Percentiles rank a stretch among this genome's conserved stretches.
Conservation (phyloP, 2,329 filamentous ascomycete genomes). For the Zymoseptoria ardabiliae region DNA sequence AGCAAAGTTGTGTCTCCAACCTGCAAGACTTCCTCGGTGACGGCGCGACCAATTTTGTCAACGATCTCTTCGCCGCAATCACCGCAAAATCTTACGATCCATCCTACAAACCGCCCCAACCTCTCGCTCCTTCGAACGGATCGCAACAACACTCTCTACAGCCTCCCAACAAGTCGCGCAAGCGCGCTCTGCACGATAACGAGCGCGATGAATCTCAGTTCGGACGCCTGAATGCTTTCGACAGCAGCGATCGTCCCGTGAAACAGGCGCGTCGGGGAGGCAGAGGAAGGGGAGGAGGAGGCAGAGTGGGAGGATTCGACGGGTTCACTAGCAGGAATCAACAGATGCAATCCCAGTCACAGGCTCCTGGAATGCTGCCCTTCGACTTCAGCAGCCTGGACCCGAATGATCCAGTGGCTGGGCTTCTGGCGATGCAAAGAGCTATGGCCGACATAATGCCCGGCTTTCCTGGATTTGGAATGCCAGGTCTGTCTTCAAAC, state of each 20-base stretch:
- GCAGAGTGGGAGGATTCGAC: conserved; percentile 32
- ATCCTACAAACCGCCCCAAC: conserved; percentile 11
- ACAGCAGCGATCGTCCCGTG: conserved; percentile 39
- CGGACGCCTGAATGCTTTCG: conserved; percentile 25
- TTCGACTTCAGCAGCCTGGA: conserved; percentile 38
- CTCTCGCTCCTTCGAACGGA: conserved; percentile 11
- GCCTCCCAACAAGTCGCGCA: conserved; percentile 37
- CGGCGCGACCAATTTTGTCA: conserved; percentile 56
- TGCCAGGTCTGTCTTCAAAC: conserved; percentile 7
- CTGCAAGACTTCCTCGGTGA: conserved; percentile 70
- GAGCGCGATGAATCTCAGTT: conserved; percentile 41
- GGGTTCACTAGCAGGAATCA: conserved; percentile 5
- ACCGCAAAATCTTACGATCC: conserved; percentile 44
- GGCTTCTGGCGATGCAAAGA: conserved; percentile 56
- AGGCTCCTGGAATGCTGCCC: conserved; percentile 40
- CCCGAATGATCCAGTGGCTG: conserved; percentile 53
- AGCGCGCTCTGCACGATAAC: conserved; percentile 51
- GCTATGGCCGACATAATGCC: conserved; percentile 41
- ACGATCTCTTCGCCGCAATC: conserved; percentile 63
- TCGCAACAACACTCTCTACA: conserved; percentile 15
- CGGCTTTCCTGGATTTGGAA: conserved; percentile 33
- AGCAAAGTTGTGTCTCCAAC: conserved; percentile 61
- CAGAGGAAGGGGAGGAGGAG: conserved; percentile 38
- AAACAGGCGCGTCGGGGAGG: conserved; percentile 57
- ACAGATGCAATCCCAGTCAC: conserved; percentile 21